Percentiles rank a stretch among this genome's conserved stretches.
Conservation (phyloP, 2,329 filamentous ascomycete species). For the Paraphoma sp. region DNA sequence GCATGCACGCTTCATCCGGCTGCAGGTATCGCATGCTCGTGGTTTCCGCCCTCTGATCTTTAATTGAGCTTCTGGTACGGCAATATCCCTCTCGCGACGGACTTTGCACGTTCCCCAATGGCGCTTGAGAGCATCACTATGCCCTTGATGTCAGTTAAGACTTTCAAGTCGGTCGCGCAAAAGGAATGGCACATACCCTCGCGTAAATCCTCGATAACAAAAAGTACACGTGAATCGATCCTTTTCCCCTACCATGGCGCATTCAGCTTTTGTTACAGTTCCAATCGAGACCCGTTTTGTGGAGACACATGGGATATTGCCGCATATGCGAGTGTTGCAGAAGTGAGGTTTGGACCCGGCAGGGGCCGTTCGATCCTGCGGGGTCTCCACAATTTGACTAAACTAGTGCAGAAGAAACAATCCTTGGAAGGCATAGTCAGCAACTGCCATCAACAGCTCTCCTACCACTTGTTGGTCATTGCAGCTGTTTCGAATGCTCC, state of each 20-base stretch:
- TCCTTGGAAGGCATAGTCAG: background rate
- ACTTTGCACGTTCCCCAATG: conserved; percentile 5
- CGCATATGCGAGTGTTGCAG: too few relatives aligned
- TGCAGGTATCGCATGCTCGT: conserved; percentile 4
- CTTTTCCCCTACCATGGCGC: background rate
- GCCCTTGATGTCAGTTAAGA: background rate
- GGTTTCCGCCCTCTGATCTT: conserved; percentile 1
- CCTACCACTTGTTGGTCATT: too few relatives aligned
- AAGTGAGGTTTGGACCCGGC: background rate
- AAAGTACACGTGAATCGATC: background rate
- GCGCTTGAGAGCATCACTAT: conserved; percentile 7
- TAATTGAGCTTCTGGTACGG: background rate
- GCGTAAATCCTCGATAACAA: background rate
- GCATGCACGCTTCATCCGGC: conserved; percentile 5
- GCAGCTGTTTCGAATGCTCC: too few relatives aligned
- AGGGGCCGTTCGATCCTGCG: background rate
- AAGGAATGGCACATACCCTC: background rate
- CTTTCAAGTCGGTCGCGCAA: background rate
- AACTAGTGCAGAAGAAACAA: background rate
- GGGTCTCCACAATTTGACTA: conserved; percentile 1
- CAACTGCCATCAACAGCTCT: too few relatives aligned
- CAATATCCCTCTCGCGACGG: background rate
- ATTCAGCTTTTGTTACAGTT: background rate
- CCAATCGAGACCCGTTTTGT: too few relatives aligned
- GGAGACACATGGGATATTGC: too few relatives aligned